These are phyloP conservation scores for Yamadazyma sp. DNA, from an alignment of 1,139 yeast species.

Conservation along the genomic window DNA sequence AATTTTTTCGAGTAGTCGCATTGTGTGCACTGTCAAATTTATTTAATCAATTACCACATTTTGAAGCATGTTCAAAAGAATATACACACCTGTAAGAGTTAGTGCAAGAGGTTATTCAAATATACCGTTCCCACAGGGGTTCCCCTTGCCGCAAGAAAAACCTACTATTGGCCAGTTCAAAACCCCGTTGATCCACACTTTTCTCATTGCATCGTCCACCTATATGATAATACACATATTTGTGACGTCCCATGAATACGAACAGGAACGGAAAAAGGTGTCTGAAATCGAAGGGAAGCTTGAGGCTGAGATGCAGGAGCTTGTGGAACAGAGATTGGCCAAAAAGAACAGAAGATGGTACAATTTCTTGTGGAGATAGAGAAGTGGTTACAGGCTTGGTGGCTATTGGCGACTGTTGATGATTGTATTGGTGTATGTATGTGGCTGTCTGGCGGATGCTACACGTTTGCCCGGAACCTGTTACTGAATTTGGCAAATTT, in stretches of 20 bases:
- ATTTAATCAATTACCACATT: neutral
- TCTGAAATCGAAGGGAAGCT: slow-evolving; percentile 23
- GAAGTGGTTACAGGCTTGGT: neutral
- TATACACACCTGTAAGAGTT: neutral
- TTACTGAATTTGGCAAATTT: slow-evolving; percentile 44
- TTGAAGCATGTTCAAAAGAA: neutral
- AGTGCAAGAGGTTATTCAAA: neutral
- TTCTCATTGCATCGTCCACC: slow-evolving; percentile 41
- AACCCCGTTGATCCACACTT: slow-evolving; percentile 39
- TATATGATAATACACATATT: slow-evolving; percentile 37
- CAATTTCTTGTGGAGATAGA: slow-evolving; percentile 22
- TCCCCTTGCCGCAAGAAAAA: slow-evolving; percentile 18
- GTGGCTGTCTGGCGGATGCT: too few species aligned
- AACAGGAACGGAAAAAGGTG: slow-evolving; percentile 27
- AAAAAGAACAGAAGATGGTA: slow-evolving; percentile 26
- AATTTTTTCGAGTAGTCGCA: neutral
- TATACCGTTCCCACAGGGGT: slow-evolving; percentile 11
- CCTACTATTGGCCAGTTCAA: slow-evolving; percentile 40
- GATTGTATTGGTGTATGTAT: too few species aligned
- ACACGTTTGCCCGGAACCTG: slow-evolving; percentile 10
- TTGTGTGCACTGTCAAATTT: neutral
- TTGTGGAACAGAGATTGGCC: slow-evolving; percentile 30
- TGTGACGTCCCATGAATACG: slow-evolving; percentile 34
- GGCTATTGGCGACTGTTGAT: neutral
- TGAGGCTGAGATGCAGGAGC: slow-evolving; percentile 31